Percentiles rank a stretch among this genome's conserved stretches.
These are phyloP conservation scores for Angophora floribunda DNA, from an alignment of 345 rosid species.

Conservation along the genomic window DNA sequence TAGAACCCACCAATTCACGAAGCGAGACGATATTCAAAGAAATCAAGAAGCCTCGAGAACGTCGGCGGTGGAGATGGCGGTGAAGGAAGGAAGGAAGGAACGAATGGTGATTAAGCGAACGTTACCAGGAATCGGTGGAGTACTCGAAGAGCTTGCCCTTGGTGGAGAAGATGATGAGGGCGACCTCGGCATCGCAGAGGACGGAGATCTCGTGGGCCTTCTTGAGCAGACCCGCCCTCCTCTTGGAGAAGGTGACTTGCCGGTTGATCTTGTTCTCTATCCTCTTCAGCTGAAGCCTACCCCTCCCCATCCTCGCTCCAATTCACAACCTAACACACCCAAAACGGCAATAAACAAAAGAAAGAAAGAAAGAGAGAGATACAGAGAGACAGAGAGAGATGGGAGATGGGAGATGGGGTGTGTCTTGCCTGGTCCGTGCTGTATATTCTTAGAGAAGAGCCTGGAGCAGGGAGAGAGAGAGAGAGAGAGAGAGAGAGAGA, in stretches of 20 bases:
- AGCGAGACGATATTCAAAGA: background rate
- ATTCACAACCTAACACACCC: background rate
- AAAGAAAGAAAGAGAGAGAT: background rate
- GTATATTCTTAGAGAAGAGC: too few species aligned
- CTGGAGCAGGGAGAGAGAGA: background rate
- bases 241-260: constrained; percentile 38
- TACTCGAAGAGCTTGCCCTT: constrained; percentile 38
- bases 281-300: constrained; percentile 37
- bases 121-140: constrained; percentile 31
- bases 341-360: background rate
- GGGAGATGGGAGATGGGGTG: background rate
- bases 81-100: background rate
- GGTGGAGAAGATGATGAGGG: constrained; percentile 28
- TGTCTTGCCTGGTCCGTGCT: background rate
- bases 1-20: background rate
- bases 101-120: background rate
- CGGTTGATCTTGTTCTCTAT: constrained; percentile 29
- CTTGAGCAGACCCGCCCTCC: constrained; percentile 33
- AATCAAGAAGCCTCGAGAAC: background rate
- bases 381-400: too few species aligned
- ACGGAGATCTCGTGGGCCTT: constrained; percentile 35
- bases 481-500: background rate
- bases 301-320: constrained; percentile 22
- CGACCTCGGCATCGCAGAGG: constrained; percentile 16
- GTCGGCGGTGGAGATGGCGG: background rate